These are phyloP conservation scores for Saccharomyces uvarum DNA, from an alignment of 1,139 yeast species.

Conservation along the genomic window DNA sequence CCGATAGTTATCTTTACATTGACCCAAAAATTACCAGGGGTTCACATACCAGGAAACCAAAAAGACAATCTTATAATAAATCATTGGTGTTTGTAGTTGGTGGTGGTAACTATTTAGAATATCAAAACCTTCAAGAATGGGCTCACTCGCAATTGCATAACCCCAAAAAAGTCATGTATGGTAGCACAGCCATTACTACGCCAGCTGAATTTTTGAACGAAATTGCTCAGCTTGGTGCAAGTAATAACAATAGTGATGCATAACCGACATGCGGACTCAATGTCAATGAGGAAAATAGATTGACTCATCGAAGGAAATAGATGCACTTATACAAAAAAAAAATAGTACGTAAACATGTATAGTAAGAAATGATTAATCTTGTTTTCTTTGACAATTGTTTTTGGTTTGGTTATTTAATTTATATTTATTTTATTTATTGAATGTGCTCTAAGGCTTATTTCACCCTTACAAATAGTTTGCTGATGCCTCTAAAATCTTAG, in stretches of 20 bases:
- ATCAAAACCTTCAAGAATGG: constrained; percentile 92
- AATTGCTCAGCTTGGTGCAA: constrained; percentile 46
- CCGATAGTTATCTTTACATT: constrained; percentile 84
- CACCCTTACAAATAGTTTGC: constrained; percentile 24
- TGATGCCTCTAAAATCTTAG: constrained; percentile 54
- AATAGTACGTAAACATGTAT: background rate
- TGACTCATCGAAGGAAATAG: background rate
- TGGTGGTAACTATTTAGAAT: constrained; percentile 92
- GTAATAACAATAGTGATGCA: constrained; percentile 1
- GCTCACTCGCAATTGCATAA: constrained; percentile 38
- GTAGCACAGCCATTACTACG: constrained; percentile 74
- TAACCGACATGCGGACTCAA: background rate
- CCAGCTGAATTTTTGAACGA: constrained; percentile 73
- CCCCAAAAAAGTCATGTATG: constrained; percentile 59
- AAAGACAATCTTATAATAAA: constrained; percentile 71
- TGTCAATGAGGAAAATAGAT: no score
- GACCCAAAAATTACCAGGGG: constrained; percentile 86
- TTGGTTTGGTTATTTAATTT: background rate
- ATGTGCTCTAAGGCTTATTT: background rate
- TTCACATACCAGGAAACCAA: constrained; percentile 81
- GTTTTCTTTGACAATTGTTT: background rate
- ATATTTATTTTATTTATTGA: background rate
- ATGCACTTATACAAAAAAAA: background rate
- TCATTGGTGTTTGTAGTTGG: constrained; percentile 89
- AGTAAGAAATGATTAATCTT: background rate